Base-by-base conservation (phyloP, 768 basidiomycete genomes). In the Cystobasidium onofrii region DNA sequence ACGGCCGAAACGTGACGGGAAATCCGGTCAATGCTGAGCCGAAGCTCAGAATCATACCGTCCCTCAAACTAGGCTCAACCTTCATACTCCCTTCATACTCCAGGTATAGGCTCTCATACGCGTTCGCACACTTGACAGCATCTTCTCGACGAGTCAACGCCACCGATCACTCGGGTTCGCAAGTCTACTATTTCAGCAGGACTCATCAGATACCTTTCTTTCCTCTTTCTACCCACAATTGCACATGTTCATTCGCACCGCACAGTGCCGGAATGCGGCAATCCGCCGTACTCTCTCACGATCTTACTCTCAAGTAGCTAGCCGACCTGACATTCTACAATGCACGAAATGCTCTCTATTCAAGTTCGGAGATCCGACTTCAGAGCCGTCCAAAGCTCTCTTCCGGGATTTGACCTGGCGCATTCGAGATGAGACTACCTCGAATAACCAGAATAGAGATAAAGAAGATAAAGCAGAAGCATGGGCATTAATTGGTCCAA, bases 361-460 rank as follows among this genome's bases (percentile, higher is more conserved):
- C 46, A 44, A 29, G 52, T 67, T 67, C 36, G 65, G 65, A 29
- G 43, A 67, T 52, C 65, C 65, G n/a, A 67, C 65, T 18, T 67
- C 65, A 18, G 65, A 67, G 27, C 65, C 65, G 29, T 67, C 65
- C 23, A 25, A 50, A 15, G 65, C 65, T 23, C 50, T 67, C 29
- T 67, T 67, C 25, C 43, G 6, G 43, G 33, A 67, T 52, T 44
- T 67, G 4, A 25, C n/a, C 4, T 67, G 65, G 65, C 23, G 18
- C 20, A 67, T 67, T 1, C 29, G 41, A 64, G 65, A 44, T 27
- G 63, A 41, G 17, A 43, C 10, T 18, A 13, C 63, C 7, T 61
- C 57, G 12, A 3, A 34, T 41, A 17, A 6, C 20, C 7, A 64
- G 63, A 17, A 18, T 34, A 9, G 41, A 12, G 9, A 18, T 34